Percentiles rank a stretch among this genome's conserved stretches.
phyloP scores from a whole-genome alignment of 2,329 filamentous ascomycete species.

The Teratosphaeria destructans region DNA sequence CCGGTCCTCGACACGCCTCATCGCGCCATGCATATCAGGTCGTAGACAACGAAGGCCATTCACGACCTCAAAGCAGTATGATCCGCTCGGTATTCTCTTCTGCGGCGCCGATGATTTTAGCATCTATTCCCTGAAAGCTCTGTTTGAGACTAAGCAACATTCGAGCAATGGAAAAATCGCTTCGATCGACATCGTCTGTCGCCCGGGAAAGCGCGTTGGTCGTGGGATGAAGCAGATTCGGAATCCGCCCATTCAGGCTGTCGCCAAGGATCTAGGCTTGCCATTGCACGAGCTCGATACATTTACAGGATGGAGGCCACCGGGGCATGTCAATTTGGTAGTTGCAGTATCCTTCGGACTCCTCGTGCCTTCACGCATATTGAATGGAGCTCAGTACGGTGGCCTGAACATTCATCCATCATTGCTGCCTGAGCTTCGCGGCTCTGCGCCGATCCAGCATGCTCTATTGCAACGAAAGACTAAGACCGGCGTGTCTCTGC shows the following conservation, averaged over 20 bases:
- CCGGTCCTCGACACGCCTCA: background rate
- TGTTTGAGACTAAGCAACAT: constrained; percentile 43
- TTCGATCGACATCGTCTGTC: constrained; percentile 77
- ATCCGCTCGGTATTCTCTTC: constrained; percentile 74
- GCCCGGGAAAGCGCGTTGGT: constrained; percentile 67
- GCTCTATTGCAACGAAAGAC: constrained; percentile 55
- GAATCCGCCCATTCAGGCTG: constrained; percentile 61
- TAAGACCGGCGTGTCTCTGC: constrained; percentile 67
- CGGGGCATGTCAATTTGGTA: constrained; percentile 56
- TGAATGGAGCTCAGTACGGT: constrained; percentile 63
- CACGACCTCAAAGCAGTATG: constrained; percentile 7
- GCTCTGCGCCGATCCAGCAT: constrained; percentile 77
- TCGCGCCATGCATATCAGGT: background rate
- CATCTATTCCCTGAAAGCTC: constrained; percentile 59
- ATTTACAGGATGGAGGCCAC: constrained; percentile 71
- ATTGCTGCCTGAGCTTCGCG: constrained; percentile 64
- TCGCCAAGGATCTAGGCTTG: constrained; percentile 55
- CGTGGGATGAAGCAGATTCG: constrained; percentile 53
- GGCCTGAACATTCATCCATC: constrained; percentile 93
- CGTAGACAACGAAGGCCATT: background rate
- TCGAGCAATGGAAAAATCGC: constrained; percentile 43
- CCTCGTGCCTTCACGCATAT: constrained; percentile 68
- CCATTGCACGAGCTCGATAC: constrained; percentile 66
- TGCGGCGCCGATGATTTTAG: constrained; percentile 92
- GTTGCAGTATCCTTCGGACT: constrained; percentile 91